phyloP scores from a whole-genome alignment of 2,329 filamentous ascomycete genomes.

The Ophiosphaerella herpotricha region DNA sequence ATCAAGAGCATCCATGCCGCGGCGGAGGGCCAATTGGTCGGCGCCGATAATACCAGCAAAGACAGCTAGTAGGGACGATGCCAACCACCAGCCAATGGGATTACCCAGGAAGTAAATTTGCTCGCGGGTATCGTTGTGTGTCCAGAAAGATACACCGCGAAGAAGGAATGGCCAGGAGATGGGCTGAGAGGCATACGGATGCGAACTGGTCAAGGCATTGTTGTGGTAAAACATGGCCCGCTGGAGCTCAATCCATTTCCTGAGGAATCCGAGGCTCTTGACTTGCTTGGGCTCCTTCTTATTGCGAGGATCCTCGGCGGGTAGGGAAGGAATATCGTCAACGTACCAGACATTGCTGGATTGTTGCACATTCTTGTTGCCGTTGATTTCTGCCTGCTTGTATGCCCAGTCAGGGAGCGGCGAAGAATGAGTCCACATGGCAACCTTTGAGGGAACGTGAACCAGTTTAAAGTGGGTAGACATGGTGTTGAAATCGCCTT shows the following conservation, averaged over 20 bases:
- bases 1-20: slow-evolving; percentile 91
- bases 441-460: slow-evolving; percentile 91
- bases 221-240: slow-evolving; percentile 99
- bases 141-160: slow-evolving; percentile 98
- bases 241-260: slow-evolving; percentile 95
- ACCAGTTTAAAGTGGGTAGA: slow-evolving; percentile 95
- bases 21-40: slow-evolving; percentile 89
- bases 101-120: slow-evolving; percentile 99
- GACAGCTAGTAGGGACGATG: slow-evolving; percentile 88
- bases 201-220: slow-evolving; percentile 94
- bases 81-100: slow-evolving; percentile 95
- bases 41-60: slow-evolving; percentile 90
- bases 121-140: slow-evolving; percentile 88
- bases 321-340: slow-evolving; percentile 84
- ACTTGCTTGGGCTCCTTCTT: slow-evolving; percentile 76
- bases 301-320: slow-evolving; percentile 72
- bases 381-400: slow-evolving; percentile 98
- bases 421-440: slow-evolving; percentile 97
- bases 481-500: slow-evolving; percentile 86
- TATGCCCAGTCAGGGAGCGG: slow-evolving; percentile 97
- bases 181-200: slow-evolving; percentile 92
- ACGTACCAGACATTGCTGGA: slow-evolving; percentile 94
- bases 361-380: slow-evolving; percentile 91
- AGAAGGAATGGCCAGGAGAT: slow-evolving; percentile 98
- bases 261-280: slow-evolving; percentile 84